Base-by-base conservation (phyloP, 148 eudicot genomes). In the Diospyros lotus region DNA sequence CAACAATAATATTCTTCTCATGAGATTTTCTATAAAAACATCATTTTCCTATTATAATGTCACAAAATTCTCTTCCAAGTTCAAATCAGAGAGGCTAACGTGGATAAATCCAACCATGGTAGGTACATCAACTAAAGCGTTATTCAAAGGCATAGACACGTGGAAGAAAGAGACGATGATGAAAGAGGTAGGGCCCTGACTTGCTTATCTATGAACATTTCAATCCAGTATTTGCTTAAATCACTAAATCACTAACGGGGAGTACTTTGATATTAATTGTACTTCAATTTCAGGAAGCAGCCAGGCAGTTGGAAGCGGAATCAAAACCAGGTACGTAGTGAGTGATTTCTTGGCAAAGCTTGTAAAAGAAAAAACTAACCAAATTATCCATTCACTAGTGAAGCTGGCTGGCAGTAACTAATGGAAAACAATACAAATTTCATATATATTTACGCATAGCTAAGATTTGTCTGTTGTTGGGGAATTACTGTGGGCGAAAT, bases 161-260 rank as follows among this genome's bases (percentile, higher is more conserved):
- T 90, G 91, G 94, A 88, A 85, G 76, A 84, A 86, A 75, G 94
- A 90, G 77, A 77, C 88, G 9, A 17, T 65, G 50, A 61, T 84
- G 79, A 86, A 82, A 65, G 63, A 73, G 82, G 88, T 84, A 73
- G 80, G 62, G 48, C 68, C n/a, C 53, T 51, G 65, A 52, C 41
- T 79, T 75, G 72, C 61, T 59, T 69, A 6, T 65, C 4, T 18
- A 42, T 58, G n/a, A n/a, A n/a, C n/a, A n/a, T n/a, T n/a, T n/a
- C n/a, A n/a, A n/a, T n/a, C n/a, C n/a, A n/a, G n/a, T n/a, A 48
- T 48, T 48, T 48, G 4, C 58, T 40, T 5, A 1, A 13, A 50
- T 6, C 45, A 48, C 28, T 46, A 4, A 13, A 52, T 50, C 58
- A 39, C 58, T 66, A 40, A 43, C 38, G 58, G 63, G 11, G 46